These are phyloP conservation scores for Citrullus amarus DNA, from an alignment of 306 rosid genomes.

Conservation along the genomic window DNA sequence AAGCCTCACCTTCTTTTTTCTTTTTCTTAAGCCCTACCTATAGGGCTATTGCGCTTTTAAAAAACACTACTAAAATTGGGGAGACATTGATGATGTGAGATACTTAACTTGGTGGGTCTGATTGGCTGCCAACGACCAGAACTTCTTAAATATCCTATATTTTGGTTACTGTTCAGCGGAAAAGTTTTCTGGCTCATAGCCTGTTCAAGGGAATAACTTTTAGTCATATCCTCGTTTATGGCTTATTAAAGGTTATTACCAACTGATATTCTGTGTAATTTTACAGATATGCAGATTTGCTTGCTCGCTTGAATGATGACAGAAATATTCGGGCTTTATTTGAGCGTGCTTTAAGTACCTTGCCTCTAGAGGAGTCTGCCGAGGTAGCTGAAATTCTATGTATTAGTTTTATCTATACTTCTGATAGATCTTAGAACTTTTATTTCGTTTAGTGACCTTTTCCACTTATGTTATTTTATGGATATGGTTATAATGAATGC, in stretches of 20 bases:
- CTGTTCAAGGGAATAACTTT: background rate
- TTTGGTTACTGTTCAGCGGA: background rate
- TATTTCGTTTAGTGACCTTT: too few species aligned
- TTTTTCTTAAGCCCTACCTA: too few species aligned
- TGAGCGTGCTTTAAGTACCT: conserved; percentile 83
- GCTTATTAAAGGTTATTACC: background rate
- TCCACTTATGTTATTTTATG: too few species aligned
- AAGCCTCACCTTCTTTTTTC: background rate
- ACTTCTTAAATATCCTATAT: background rate
- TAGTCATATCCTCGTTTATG: background rate
- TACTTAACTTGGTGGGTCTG: background rate
- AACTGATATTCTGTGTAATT: conserved; percentile 8
- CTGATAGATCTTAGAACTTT: background rate
- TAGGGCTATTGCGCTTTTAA: background rate
- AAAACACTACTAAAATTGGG: background rate
- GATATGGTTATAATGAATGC: too few species aligned
- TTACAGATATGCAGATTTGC: conserved; percentile 87
- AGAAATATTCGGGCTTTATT: conserved; percentile 91
- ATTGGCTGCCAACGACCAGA: background rate
- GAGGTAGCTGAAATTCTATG: conserved; percentile 44
- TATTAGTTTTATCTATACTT: background rate
- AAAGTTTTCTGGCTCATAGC: background rate
- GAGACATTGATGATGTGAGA: background rate
- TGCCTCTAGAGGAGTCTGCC: conserved; percentile 61
- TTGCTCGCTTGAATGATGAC: conserved; percentile 87